A percentile compares a stretch with the other conserved stretches of the same genome.
These are phyloP conservation scores for Candida montana DNA, from an alignment of 805 yeast genomes.

Conservation along the genomic window DNA sequence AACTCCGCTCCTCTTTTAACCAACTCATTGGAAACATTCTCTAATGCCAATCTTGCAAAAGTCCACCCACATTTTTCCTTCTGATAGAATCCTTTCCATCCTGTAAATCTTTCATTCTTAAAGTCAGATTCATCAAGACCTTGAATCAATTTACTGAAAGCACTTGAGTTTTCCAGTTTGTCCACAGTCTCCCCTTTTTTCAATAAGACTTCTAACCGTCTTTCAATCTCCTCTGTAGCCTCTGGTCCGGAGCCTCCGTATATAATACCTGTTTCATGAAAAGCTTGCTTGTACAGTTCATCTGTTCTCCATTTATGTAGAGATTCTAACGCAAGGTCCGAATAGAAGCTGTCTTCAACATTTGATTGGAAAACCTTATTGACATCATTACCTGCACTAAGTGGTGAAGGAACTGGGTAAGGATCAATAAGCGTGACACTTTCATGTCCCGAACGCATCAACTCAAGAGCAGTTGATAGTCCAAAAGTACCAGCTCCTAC, in stretches of 20 bases:
- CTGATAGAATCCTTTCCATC: constrained; percentile 31
- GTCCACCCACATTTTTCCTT: constrained; percentile 33
- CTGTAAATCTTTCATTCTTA: constrained; percentile 11
- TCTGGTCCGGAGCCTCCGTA: constrained; percentile 19
- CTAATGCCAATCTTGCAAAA: constrained; percentile 29
- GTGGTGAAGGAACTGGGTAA: constrained; percentile 31
- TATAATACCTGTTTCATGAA: constrained; percentile 31
- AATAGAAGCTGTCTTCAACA: constrained; percentile 19
- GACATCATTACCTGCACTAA: constrained; percentile 37
- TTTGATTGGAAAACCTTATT: constrained; percentile 34
- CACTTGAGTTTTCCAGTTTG: constrained; percentile 8
- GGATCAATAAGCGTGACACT: constrained; percentile 29
- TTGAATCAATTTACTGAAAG: constrained; percentile 6
- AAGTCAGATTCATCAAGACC: not conserved
- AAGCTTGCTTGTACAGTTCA: constrained; percentile 26
- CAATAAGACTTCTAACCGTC: constrained; percentile 3
- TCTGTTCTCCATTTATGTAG: constrained; percentile 29
- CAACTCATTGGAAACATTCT: constrained; percentile 26
- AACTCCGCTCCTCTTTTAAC: constrained; percentile 29
- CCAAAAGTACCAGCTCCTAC: constrained; percentile 44
- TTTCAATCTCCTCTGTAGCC: constrained; percentile 4
- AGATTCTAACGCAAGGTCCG: constrained; percentile 30
- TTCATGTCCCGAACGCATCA: constrained; percentile 29
- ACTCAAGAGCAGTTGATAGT: constrained; percentile 35
- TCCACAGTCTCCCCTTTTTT: constrained; percentile 7